These are phyloP conservation scores for Amanita rimosa DNA, from an alignment of 768 basidiomycete species.

Conservation along the genomic window DNA sequence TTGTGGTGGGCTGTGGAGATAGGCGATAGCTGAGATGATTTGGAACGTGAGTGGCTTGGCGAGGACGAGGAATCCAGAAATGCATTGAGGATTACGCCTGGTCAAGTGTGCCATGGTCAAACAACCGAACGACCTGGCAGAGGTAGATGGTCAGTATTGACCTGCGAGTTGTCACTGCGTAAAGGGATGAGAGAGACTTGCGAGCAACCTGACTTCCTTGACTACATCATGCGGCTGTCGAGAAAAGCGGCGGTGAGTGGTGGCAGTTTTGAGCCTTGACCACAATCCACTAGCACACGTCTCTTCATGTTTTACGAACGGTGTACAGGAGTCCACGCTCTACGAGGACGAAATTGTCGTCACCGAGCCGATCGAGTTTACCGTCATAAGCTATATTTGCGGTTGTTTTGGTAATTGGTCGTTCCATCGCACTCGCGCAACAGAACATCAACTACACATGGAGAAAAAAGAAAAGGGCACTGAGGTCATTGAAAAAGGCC, in stretches of 20 bases:
- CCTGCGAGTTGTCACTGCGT: neutral
- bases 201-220: conserved; percentile 48
- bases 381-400: no score
- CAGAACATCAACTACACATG: no score
- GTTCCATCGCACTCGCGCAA: no score
- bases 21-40: conserved; percentile 48
- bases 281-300: conserved; percentile 27
- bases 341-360: conserved; percentile 6
- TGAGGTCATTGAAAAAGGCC: no score
- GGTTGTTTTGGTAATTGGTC: no score
- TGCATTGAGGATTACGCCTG: conserved; percentile 21
- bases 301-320: neutral
- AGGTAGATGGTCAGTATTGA: neutral
- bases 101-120: conserved; percentile 1
- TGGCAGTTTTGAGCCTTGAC: conserved; percentile 48
- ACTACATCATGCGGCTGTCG: conserved; percentile 62
- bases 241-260: conserved; percentile 29
- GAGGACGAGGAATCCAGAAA: conserved; percentile 50
- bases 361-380: no score
- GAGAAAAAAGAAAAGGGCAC: no score
- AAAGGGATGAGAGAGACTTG: conserved; percentile 27
- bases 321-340: conserved; percentile 1
- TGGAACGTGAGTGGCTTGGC: conserved; percentile 60
- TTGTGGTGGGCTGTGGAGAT: conserved; percentile 45
- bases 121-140: conserved; percentile 6